Evolutionary conservation across 441 rosid genomes (phyloP), one percentile per base, ranked within the genome.

Genomic region (Breynia disticha): DNA sequence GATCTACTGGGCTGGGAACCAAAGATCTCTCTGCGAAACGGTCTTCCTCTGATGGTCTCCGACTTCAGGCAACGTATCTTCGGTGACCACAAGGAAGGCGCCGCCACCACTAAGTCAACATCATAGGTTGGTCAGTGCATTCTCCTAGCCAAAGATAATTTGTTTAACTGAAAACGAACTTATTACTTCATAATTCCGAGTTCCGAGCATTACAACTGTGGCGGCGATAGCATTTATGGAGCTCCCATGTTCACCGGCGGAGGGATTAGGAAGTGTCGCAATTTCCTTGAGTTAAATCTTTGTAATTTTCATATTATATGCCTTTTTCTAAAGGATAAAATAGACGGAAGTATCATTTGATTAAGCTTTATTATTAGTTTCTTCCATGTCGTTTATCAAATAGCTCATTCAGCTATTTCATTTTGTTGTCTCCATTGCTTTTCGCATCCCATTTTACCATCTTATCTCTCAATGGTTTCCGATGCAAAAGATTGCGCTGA

Each of bases 1-100:
- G 94, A 86, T 42, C 78, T 71, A 15, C 89, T 90, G 5, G 94
- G 94, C n/a, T 90, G 97, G 97, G 81, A 79, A 58, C 97, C 97
- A 9, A 90, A 90, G 72, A 78, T 90, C 0, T 69, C 91, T 19
- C 81, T 90, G n/a, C 79, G 82, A 19, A 70, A 86, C 61, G 97
- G 97, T 59, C 90, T 90, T 3, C 95, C 97, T 5, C 67, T 76
- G 4, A 90, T 90, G 97, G 94, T 90, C 39, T 71, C 77, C 3
- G 97, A 90, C 68, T 90, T 90, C 79, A 66, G 85, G 47, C 90
- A 81, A 55, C 88, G 97, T 19, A 55, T 90, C 65, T 90, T 90
- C 47, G 97, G 95, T 14, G 95, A 90, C 70, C 89, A 78, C 68
- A 84, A 82, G 76, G 86, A 76, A 59, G 79, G 70, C 15, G 59